Evolutionary conservation across 2,329 filamentous ascomycete genomes (phyloP), one percentile per base, ranked within the genome.

Genomic region (Ceratocystiopsis minuta): DNA sequence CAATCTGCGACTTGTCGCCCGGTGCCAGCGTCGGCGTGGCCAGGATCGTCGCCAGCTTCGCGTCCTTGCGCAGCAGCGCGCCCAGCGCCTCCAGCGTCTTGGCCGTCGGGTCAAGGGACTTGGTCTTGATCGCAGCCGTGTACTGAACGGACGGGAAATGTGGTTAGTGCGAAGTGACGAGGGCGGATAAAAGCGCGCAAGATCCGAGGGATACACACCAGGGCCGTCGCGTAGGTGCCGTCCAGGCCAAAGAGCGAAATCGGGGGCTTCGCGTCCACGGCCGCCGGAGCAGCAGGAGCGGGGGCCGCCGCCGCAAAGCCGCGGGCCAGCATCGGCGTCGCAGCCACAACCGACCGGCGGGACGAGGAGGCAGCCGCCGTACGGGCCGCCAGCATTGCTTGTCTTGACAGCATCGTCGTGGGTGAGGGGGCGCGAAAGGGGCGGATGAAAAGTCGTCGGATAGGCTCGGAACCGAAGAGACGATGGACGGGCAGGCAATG

Each of bases 211-310:
- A 40, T 45, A 52, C 84, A 63, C 88, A 98, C 90, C 78, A 98
- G 74, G 69, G 90, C 90, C 68, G 80, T 86, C 62, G 90, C 90
- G 69, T 98, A 98, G 61, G 88, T 96, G 65, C 90, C 90, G 66
- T 96, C 90, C 59, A 98, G 69, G 55, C 90, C 90, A 66, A 85
- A 98, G 58, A 98, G 75, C 55, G 87, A 75, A 60, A 95, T 71
- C 53, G 90, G 90, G 55, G 88, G 78, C 72, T 83, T 87, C 62
- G 76, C 65, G 47, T 78, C 75, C 60, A 75, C 66, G 56, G 68
- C 64, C 51, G 83, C 82, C 64, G 84, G 82, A 61, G 74, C 64
- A 48, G 72, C 66, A 57, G 85, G 24, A 48, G 72, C 66, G 57
- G 85, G 24, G 5, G 24, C 24, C 7, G 24, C 24, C 9, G 24